Evolutionary conservation across 352 stramenopile genomes (phyloP).

Genomic region (Nothophytophthora sp.): DNA sequence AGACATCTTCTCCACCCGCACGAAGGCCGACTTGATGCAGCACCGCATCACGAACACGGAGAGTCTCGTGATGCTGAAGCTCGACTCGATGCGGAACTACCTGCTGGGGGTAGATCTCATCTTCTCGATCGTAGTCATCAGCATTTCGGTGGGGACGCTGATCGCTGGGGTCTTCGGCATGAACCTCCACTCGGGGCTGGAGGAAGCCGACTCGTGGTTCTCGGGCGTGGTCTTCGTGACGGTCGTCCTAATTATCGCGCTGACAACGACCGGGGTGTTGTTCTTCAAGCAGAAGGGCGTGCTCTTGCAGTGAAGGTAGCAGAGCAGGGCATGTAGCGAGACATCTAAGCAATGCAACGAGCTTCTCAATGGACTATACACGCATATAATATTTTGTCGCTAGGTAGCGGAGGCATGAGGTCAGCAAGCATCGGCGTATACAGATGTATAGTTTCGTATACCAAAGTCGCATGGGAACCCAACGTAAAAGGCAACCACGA

Average conservation of each 20-base stretch:
- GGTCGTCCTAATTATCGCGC: slow-evolving; percentile 31
- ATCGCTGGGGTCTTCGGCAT: slow-evolving; percentile 65
- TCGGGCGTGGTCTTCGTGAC: slow-evolving; percentile 35
- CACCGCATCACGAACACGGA: slow-evolving; percentile 76
- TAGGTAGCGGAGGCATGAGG: too few species aligned
- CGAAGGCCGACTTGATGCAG: slow-evolving; percentile 65
- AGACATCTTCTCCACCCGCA: slow-evolving; percentile 69
- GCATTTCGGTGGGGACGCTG: slow-evolving; percentile 57
- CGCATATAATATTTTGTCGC: too few species aligned
- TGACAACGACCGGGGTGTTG: slow-evolving; percentile 35
- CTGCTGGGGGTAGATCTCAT: slow-evolving; percentile 55
- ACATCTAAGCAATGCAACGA: too few species aligned
- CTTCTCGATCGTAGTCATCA: slow-evolving; percentile 60
- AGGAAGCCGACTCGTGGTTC: slow-evolving; percentile 33
- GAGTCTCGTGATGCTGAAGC: slow-evolving; percentile 71
- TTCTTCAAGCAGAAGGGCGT: slow-evolving; percentile 73
- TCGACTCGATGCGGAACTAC: slow-evolving; percentile 71
- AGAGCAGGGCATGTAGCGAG: too few species aligned
- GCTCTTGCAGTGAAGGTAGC: slow-evolving; percentile 24
- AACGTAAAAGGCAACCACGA: too few species aligned
- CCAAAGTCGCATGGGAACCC: too few species aligned
- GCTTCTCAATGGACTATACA: too few species aligned
- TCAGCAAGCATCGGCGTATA: too few species aligned
- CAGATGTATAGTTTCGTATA: too few species aligned
- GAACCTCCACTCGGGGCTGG: slow-evolving; percentile 49